Conservation (phyloP, 306 rosid species). For the Lupinus albus region DNA sequence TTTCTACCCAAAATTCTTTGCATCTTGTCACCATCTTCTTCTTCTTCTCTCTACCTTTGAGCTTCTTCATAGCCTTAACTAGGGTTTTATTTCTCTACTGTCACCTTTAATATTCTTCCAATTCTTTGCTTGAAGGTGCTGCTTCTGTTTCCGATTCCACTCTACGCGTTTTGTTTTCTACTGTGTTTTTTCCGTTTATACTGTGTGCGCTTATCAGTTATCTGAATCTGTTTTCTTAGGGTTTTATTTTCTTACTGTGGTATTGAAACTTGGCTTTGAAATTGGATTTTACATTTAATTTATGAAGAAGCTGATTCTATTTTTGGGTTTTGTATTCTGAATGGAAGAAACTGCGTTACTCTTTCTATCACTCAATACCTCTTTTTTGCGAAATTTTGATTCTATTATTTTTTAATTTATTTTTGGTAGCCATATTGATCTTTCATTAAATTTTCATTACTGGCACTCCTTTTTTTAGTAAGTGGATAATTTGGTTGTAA, state of each 20-base stretch:
- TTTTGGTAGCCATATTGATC: background rate
- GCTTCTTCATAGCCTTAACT: slow-evolving; percentile 34
- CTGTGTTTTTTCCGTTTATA: background rate
- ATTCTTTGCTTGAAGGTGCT: slow-evolving; percentile 47
- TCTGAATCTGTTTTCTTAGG: slow-evolving; percentile 38
- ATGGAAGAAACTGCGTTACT: slow-evolving; percentile 9
- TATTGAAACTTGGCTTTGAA: slow-evolving; percentile 15
- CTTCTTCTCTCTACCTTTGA: slow-evolving; percentile 28
- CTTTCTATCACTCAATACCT: no score
- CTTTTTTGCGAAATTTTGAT: background rate
- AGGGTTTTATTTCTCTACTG: slow-evolving; percentile 48
- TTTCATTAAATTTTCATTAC: no score
- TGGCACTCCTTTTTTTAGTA: no score
- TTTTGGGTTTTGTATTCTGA: slow-evolving; percentile 13
- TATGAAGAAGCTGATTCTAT: slow-evolving; percentile 11
- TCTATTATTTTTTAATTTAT: background rate
- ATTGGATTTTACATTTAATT: background rate
- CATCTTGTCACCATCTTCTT: slow-evolving; percentile 27
- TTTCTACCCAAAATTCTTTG: no score
- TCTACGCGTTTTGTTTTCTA: slow-evolving; percentile 1
- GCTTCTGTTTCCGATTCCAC: slow-evolving; percentile 42
- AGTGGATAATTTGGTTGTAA: background rate
- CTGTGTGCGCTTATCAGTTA: slow-evolving; percentile 6
- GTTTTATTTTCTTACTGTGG: slow-evolving; percentile 21
- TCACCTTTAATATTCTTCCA: slow-evolving; percentile 41